These are phyloP conservation scores for Ochetophila trinervis DNA, from an alignment of 306 rosid genomes.

Conservation along the genomic window DNA sequence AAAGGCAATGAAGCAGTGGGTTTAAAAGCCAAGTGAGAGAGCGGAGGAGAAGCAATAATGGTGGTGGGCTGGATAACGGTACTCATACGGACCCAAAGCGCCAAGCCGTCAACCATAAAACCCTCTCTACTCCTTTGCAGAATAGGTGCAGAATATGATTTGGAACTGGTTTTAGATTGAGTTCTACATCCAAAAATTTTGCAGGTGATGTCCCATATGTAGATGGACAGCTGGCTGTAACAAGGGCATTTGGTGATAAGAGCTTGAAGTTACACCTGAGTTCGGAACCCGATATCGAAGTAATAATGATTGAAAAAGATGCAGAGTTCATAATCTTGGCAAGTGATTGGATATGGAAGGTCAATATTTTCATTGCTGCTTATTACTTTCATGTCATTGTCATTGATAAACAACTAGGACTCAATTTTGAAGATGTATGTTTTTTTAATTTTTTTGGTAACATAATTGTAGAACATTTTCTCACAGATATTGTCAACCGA, in stretches of 20 bases:
- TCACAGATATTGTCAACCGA: constrained; percentile 32
- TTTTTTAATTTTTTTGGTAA: background rate
- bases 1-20: too few species aligned
- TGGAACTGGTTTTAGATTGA: background rate
- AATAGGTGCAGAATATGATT: constrained; percentile 6
- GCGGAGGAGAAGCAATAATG: too few species aligned
- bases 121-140: background rate
- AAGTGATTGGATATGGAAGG: constrained; percentile 74
- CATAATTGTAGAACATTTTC: background rate
- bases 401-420: too few species aligned
- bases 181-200: constrained; percentile 4
- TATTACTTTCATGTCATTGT: background rate
- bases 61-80: too few species aligned
- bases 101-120: too few species aligned
- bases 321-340: constrained; percentile 53
- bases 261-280: constrained; percentile 62
- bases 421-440: background rate
- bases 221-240: constrained; percentile 62
- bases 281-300: constrained; percentile 50
- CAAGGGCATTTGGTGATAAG: constrained; percentile 69
- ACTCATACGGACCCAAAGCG: too few species aligned
- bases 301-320: constrained; percentile 28
- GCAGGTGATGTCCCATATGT: constrained; percentile 69
- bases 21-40: too few species aligned
- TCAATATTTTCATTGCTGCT: constrained; percentile 7